Base-by-base conservation (phyloP, 768 basidiomycete genomes). In the Rhodotorula babjevae region DNA sequence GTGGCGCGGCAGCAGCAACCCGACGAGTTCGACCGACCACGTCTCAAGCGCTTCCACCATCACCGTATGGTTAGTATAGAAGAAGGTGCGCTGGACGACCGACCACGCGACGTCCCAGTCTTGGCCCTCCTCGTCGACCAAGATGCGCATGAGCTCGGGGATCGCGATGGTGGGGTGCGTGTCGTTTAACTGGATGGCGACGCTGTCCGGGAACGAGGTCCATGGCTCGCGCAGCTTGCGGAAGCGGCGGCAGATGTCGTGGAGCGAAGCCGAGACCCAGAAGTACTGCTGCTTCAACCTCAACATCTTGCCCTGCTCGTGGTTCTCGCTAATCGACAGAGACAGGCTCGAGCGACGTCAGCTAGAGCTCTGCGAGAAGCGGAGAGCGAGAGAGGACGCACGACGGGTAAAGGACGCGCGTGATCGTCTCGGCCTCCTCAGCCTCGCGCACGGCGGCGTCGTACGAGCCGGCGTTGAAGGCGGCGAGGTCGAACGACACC, bases 231-330 rank as follows among this genome's bases (percentile, higher is more conserved):
- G 14, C 27, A 66, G 84, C 82, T 95, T 90, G 85, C 90, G 93
- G 86, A 93, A 98, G 62, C 95, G 88, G 66, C 95, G 87, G 61
- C 95, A 79, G 79, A 98, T 96, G 79, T 98, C 95, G 61, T 87
- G 86, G 61, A 93, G 84, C 80, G 88, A 61, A 5, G 71, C 71
- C 3, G 31, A 27, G 42, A 74, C 63, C 79, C 80, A 79, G 83
- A 96, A 91, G 82, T 94, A 94, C 83, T 99, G 95, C 78, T 97
- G 95, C 84, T 95, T 94, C 76, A 98, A 85, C 67, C 95, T 88
- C 33, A 84, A 78, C 58, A 80, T 79, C 76, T 83, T 84, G 67
- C 83, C 83, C 15, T 56, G 61, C 19, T 71, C 68, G 46, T 23
- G 29, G 62, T 71, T 90, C 80, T 97, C 95, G 79, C n/a, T n/a